Evolutionary conservation across 2,329 filamentous ascomycete genomes (phyloP).

Genomic region (Arthrobotrys entomopaga): DNA sequence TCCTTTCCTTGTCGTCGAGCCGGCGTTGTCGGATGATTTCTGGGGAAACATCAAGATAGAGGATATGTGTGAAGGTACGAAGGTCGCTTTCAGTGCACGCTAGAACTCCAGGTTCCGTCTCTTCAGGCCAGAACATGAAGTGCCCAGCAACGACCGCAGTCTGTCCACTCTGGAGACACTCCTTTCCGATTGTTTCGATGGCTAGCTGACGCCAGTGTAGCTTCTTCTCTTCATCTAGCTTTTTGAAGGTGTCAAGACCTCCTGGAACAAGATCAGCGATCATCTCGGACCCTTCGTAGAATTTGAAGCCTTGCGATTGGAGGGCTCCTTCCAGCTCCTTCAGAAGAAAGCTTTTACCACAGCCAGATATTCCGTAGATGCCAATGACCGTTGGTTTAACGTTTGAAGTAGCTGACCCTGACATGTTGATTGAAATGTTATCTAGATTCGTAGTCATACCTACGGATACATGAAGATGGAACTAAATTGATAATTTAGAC

Average conservation of each 20-base stretch:
- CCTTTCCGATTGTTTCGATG: conserved; percentile 64
- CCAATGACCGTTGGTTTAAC: conserved; percentile 64
- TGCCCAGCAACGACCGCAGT: conserved; percentile 68
- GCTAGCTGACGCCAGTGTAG: conserved; percentile 63
- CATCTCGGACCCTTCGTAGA: conserved; percentile 68
- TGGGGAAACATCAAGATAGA: conserved; percentile 67
- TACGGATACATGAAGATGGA: too few relatives aligned
- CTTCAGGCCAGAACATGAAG: conserved; percentile 67
- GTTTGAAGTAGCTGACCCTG: conserved; percentile 1
- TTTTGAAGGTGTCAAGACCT: conserved; percentile 66
- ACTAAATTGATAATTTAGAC: too few relatives aligned
- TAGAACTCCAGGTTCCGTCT: conserved; percentile 57
- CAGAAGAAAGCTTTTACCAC: conserved; percentile 67
- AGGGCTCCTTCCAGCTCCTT: conserved; percentile 62
- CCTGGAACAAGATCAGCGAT: conserved; percentile 64
- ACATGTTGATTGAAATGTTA: conserved; percentile 3
- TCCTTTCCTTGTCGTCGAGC: conserved; percentile 61
- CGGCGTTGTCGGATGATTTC: conserved; percentile 62
- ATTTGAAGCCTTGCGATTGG: conserved; percentile 62
- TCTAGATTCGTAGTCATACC: background rate
- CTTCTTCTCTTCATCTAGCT: conserved; percentile 62
- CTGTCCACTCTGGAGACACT: conserved; percentile 61
- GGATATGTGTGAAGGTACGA: conserved; percentile 68
- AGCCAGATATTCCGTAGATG: conserved; percentile 68
- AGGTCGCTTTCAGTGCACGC: conserved; percentile 63